Evolutionary conservation across 1,284 basidiomycete species (phyloP).

Genomic region (Heterobasidion occidentale): DNA sequence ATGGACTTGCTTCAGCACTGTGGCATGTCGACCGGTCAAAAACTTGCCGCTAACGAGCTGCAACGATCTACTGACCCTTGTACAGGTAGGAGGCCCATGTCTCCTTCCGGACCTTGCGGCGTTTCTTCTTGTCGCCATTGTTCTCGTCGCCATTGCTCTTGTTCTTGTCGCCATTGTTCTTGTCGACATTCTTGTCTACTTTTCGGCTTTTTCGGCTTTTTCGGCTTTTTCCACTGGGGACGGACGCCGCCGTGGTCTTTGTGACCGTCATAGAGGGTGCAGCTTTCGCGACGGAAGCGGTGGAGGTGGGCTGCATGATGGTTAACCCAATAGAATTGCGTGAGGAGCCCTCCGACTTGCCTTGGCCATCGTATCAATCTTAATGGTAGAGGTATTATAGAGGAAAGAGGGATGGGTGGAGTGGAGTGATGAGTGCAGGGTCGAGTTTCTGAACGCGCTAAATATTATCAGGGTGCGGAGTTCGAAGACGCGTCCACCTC

Average conservation of each 20-base stretch:
- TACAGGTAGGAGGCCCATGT: constrained; percentile 64
- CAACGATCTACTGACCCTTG: constrained; percentile 33
- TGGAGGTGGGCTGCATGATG: constrained; percentile 31
- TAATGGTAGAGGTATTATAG: not conserved
- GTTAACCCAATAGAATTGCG: not conserved
- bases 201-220: no score
- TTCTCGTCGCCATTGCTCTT: no score
- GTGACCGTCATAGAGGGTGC: constrained; percentile 27
- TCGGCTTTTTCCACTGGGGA: constrained; percentile 9
- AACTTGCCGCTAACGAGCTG: not conserved
- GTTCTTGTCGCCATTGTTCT: no score
- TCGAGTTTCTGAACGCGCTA: not conserved
- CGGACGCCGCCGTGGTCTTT: not conserved
- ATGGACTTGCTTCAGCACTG: constrained; percentile 63
- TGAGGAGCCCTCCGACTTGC: no score
- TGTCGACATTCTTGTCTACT: constrained; percentile 31
- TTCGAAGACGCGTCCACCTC: not conserved
- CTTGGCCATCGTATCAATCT: no score
- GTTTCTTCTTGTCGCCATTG: constrained; percentile 52
- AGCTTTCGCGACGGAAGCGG: constrained; percentile 38
- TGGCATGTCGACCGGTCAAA: not conserved
- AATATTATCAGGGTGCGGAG: not conserved
- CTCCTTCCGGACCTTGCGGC: constrained; percentile 52
- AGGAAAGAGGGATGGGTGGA: not conserved
- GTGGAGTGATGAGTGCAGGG: not conserved